Evolutionary conservation across 1,284 basidiomycete species (phyloP), one percentile per base, ranked within the genome.

Genomic region (Fomitopsis schrenkii): DNA sequence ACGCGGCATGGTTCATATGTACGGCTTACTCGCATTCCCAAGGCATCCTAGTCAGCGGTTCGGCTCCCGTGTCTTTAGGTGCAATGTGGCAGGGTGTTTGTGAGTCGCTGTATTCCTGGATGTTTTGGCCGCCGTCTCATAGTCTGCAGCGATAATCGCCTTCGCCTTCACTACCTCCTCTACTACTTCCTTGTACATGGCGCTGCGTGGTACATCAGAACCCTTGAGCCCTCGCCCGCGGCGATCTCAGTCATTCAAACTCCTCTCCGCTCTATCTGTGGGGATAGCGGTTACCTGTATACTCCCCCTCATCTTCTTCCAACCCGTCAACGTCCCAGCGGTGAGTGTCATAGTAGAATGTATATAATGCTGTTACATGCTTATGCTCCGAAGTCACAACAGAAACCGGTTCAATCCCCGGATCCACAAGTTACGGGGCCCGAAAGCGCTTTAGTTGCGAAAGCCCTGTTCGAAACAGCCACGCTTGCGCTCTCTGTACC

Each of bases 141-240:
- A 9, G 36, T 22, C 45, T 50, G 15, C 30, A 84, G 87, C 78
- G 44, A 77, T 77, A 3, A 80, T 80, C 35, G 81, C 84, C 6
- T 90, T 91, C 67, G 77, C 84, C 14, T 90, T 89, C 67, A 79
- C 84, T 17, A 85, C 88, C 0, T 76, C 83, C 8, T 81, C 82
- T 62, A 87, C 88, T 3, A 76, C 90, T 9, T 82, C 87, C 12
- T 71, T 91, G 57, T 88, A 88, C 64, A 79, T 83, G 45, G 83
- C 87, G 3, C 70, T 90, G 50, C 80, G 80, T 61, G 80, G 80
- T 33, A 74, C 77, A 14, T 72, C 75, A 42, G 69, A 75, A 8
- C 67, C 68, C 2, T 59, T 78, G 22, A 71, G 74, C 19, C 75
- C 75, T 38, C 85, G 84, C 71, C 76, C 79, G 55, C 76, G 79